These are phyloP conservation scores for Entamoeba invadens DNA, from an alignment of 208 protist genomes.

Conservation along the genomic window DNA sequence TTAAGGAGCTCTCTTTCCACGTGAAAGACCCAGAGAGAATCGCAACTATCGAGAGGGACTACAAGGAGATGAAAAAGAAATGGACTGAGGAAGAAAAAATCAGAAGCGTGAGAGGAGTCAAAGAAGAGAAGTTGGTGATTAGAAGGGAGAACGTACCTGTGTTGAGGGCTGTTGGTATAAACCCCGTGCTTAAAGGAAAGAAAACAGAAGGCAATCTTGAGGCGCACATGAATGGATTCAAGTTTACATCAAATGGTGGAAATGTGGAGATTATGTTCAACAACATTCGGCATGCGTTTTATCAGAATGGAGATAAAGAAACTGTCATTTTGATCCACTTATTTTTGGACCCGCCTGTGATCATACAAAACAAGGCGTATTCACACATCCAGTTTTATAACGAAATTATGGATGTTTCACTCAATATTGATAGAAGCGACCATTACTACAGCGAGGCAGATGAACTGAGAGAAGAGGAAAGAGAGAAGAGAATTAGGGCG, in stretches of 20 bases:
- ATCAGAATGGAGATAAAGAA: neutral
- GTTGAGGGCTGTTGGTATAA: neutral
- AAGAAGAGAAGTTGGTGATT: neutral
- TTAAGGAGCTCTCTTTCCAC: neutral
- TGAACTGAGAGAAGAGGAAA: neutral
- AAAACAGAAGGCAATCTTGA: neutral
- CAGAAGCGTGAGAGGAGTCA: neutral
- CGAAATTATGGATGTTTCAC: neutral
- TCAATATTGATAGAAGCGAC: neutral
- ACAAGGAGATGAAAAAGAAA: neutral
- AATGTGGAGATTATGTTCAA: neutral
- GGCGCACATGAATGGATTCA: neutral
- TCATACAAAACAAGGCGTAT: neutral
- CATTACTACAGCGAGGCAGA: neutral
- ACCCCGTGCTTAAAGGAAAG: neutral
- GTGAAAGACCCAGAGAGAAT: neutral
- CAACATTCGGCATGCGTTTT: neutral
- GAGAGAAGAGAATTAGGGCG: neutral
- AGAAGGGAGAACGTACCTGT: neutral
- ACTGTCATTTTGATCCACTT: neutral
- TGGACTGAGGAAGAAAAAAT: neutral
- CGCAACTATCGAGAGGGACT: neutral
- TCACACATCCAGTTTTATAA: neutral
- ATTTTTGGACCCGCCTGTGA: neutral
- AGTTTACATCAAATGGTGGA: neutral